phyloP scores from a whole-genome alignment of 352 stramenopile genomes.

The Phytopythium ostracodes region DNA sequence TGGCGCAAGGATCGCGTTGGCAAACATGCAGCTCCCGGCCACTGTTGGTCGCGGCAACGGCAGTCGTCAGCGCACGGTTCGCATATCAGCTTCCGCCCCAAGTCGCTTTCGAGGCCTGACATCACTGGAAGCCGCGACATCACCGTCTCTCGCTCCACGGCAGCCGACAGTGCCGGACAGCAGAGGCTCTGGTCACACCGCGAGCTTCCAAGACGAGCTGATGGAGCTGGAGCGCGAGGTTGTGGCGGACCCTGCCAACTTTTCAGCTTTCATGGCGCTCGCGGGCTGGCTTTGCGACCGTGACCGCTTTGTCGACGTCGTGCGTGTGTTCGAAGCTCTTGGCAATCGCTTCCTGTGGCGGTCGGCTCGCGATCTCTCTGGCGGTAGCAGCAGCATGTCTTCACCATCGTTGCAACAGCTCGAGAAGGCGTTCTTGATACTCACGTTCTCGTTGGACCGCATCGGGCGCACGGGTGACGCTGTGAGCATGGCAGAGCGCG shows the following conservation, averaged over 20 bases:
- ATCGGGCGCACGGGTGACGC: constrained; percentile 19
- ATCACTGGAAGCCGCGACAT: background rate
- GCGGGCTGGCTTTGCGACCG: background rate
- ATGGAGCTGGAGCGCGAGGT: background rate
- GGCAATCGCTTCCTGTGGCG: constrained; percentile 5
- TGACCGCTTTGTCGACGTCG: constrained; percentile 11
- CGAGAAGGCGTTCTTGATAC: constrained; percentile 31
- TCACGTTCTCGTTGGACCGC: constrained; percentile 34
- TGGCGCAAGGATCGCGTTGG: background rate
- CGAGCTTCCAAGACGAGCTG: background rate
- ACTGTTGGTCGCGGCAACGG: background rate
- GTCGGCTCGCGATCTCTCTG: background rate
- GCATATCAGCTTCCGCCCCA: background rate
- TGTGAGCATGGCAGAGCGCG: constrained; percentile 28
- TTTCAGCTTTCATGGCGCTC: background rate
- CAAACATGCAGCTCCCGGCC: background rate
- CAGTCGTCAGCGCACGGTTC: background rate
- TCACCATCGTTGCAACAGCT: constrained; percentile 11
- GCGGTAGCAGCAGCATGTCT: background rate
- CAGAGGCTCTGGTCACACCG: background rate
- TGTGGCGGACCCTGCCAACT: background rate
- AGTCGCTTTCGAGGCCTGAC: background rate
- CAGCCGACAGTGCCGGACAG: background rate
- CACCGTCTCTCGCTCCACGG: background rate
- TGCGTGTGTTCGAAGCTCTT: constrained; percentile 22